Conservation (phyloP, 1,284 basidiomycete species). For the Trichosporon sp. region DNA sequence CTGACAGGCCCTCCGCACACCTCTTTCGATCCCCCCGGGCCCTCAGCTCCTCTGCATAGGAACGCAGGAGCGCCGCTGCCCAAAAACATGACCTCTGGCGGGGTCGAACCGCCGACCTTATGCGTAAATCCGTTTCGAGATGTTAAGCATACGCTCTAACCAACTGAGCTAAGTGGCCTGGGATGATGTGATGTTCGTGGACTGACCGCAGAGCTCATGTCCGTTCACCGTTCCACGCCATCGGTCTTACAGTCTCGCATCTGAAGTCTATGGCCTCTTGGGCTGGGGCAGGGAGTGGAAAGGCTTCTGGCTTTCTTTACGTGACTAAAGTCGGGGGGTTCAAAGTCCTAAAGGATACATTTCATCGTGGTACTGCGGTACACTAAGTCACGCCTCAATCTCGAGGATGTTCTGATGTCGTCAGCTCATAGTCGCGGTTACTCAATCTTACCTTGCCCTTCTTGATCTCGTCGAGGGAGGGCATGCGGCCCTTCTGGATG, state of each 20-base stretch:
- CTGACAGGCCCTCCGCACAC: not conserved
- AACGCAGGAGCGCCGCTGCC: not conserved
- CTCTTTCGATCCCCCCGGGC: not conserved
- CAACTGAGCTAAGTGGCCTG: not conserved
- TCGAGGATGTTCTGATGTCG: conserved; percentile 37
- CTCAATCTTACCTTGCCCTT: conserved; percentile 49
- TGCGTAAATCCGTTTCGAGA: not conserved
- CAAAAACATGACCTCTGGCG: not conserved
- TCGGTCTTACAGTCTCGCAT: not conserved
- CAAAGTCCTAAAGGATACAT: not conserved
- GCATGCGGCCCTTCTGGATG: conserved; percentile 74
- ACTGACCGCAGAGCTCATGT: not conserved
- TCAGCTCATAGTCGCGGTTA: not conserved
- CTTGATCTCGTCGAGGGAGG: conserved; percentile 67
- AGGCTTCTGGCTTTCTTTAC: not conserved
- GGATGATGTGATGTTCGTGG: not conserved
- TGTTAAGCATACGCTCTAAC: not conserved
- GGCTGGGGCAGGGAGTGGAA: not conserved
- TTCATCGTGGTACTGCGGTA: not conserved
- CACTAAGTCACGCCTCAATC: conserved; percentile 16
- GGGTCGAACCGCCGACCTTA: not conserved
- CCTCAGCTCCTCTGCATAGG: not conserved
- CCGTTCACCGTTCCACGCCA: not conserved
- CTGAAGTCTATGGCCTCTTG: not conserved
- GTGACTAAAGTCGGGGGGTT: not conserved